phyloP scores from a whole-genome alignment of 306 rosid genomes.

The Sophora flavescens region DNA sequence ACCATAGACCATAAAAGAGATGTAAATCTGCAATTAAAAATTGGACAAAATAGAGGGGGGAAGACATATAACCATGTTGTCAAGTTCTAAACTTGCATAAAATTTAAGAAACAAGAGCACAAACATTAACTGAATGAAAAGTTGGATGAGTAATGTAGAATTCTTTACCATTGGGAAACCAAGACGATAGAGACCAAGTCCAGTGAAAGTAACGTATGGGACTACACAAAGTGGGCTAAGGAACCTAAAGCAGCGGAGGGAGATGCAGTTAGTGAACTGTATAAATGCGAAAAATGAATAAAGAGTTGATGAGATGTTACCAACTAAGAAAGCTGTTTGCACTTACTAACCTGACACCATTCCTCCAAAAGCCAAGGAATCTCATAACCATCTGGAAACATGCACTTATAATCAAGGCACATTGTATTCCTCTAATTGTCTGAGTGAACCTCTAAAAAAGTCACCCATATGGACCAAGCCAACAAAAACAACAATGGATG shows the following conservation, averaged over 20 bases:
- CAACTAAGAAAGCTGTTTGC: not conserved
- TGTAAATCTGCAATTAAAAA: too few species aligned
- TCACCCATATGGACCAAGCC: conserved; percentile 16
- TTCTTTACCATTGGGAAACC: conserved; percentile 87
- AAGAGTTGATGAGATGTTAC: not conserved
- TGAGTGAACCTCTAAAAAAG: conserved; percentile 65
- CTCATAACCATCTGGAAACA: conserved; percentile 77
- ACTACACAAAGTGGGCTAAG: conserved; percentile 88
- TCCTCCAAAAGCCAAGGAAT: conserved; percentile 85
- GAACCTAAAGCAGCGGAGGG: conserved; percentile 58
- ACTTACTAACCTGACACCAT: conserved; percentile 63
- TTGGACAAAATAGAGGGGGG: not conserved
- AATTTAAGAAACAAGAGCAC: conserved; percentile 2
- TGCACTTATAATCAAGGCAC: conserved; percentile 77
- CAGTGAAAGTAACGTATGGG: conserved; percentile 77
- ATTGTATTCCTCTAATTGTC: conserved; percentile 86
- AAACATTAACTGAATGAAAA: not conserved
- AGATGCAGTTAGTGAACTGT: not conserved
- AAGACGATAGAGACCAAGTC: conserved; percentile 74
- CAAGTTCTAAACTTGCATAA: not conserved
- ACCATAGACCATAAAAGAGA: too few species aligned
- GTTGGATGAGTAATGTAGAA: conserved; percentile 13
- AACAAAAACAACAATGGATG: conserved; percentile 12
- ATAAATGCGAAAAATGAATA: not conserved
- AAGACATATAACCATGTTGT: not conserved